phyloP scores from a whole-genome alignment of 2,329 filamentous ascomycete species.

The Ceratocystiopsis minuta region DNA sequence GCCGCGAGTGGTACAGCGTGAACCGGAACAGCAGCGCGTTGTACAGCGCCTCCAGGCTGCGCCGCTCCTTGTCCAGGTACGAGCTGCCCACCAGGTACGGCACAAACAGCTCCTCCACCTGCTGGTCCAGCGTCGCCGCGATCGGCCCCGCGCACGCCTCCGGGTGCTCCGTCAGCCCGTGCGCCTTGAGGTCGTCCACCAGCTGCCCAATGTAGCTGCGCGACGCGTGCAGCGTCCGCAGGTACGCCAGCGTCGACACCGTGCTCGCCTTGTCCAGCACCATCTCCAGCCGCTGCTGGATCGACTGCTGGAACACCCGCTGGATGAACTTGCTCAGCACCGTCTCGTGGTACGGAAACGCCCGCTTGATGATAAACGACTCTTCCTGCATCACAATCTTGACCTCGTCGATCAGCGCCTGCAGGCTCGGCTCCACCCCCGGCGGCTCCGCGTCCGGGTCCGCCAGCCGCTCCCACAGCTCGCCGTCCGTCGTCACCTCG shows the following conservation, averaged over 20 bases:
- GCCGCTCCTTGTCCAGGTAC: constrained; percentile 52
- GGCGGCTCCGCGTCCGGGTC: constrained; percentile 88
- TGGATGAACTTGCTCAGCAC: constrained; percentile 88
- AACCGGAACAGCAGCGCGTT: constrained; percentile 92
- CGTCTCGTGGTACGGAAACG: constrained; percentile 91
- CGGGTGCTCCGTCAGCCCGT: constrained; percentile 87
- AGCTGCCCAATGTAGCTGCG: constrained; percentile 73
- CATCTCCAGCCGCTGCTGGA: constrained; percentile 89
- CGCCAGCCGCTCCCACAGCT: constrained; percentile 79
- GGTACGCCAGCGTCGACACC: constrained; percentile 78
- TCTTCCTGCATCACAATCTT: constrained; percentile 93
- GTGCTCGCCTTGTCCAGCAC: constrained; percentile 87
- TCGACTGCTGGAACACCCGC: constrained; percentile 91
- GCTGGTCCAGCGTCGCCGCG: constrained; percentile 53
- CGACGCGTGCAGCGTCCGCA: constrained; percentile 79
- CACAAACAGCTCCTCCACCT: constrained; percentile 61
- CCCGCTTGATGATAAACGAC: constrained; percentile 87
- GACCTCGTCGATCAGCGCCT: constrained; percentile 85
- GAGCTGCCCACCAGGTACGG: constrained; percentile 51
- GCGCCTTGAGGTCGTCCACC: constrained; percentile 83
- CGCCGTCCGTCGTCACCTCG: constrained; percentile 56
- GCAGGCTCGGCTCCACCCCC: constrained; percentile 77
- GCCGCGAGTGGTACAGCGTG: constrained; percentile 76
- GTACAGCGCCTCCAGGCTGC: constrained; percentile 61
- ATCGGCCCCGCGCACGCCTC: constrained; percentile 80